Percentiles rank a stretch among this genome's conserved stretches.
These are phyloP conservation scores for Thuja plicata DNA, from an alignment of 83 land plant species.

Conservation along the genomic window DNA sequence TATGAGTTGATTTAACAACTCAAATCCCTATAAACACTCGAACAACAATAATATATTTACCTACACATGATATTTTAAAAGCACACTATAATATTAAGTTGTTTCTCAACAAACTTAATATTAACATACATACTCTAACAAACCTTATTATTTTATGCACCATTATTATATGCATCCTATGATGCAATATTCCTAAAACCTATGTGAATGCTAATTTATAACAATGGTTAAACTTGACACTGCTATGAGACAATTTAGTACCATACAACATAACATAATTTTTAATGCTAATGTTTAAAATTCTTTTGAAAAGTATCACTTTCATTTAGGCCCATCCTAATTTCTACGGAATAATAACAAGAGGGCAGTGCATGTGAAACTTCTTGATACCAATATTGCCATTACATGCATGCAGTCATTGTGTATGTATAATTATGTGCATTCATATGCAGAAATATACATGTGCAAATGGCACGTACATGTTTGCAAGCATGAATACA, in stretches of 20 bases:
- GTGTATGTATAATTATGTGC: not conserved
- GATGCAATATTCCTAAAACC: too few species aligned
- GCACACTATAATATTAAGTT: too few species aligned
- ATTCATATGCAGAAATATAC: not conserved
- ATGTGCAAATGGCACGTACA: not conserved
- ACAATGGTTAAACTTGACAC: too few species aligned
- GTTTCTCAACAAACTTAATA: too few species aligned
- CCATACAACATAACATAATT: not conserved
- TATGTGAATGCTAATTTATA: too few species aligned
- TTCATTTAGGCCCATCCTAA: not conserved
- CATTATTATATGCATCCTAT: too few species aligned
- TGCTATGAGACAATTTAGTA: not conserved
- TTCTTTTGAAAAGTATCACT: not conserved
- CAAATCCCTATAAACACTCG: too few species aligned
- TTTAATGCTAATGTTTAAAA: not conserved
- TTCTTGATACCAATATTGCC: not conserved
- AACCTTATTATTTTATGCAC: too few species aligned
- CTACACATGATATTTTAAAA: too few species aligned
- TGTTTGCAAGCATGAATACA: not conserved
- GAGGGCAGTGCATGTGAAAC: not conserved
- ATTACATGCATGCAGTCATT: not conserved
- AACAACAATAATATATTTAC: too few species aligned
- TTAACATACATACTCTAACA: too few species aligned
- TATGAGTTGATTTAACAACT: too few species aligned
- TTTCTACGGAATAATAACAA: not conserved